A percentile compares a stretch with the other conserved stretches of the same genome.
These are phyloP conservation scores for Daldinia vernicosa DNA, from an alignment of 495 filamentous ascomycete genomes.

Conservation along the genomic window DNA sequence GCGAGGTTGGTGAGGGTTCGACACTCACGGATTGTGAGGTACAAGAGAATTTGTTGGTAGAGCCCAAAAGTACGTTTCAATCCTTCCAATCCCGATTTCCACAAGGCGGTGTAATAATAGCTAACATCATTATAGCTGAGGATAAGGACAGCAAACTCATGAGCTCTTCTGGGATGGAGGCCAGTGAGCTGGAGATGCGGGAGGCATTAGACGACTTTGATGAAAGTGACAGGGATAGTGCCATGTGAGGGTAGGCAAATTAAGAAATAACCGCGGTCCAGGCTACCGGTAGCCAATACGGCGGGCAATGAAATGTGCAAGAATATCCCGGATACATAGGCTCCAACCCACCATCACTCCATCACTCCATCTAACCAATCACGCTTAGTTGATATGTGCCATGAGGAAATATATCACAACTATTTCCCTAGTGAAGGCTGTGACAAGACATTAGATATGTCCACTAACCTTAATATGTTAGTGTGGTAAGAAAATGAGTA, in stretches of 20 bases:
- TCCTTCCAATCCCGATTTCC: not conserved
- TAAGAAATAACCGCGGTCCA: conserved; percentile 28
- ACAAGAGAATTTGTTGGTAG: conserved; percentile 84
- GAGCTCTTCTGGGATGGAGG: conserved; percentile 80
- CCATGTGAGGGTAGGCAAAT: conserved; percentile 27
- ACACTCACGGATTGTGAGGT: conserved; percentile 87
- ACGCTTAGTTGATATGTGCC: not conserved
- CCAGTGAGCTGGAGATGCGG: conserved; percentile 62
- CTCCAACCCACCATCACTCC: conserved; percentile 14
- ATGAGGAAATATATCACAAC: conserved; percentile 2
- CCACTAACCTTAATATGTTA: conserved; percentile 3
- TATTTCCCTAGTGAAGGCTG: not conserved
- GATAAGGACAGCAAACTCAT: conserved; percentile 88
- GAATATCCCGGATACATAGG: conserved; percentile 9
- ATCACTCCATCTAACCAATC: not conserved
- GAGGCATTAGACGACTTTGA: conserved; percentile 49
- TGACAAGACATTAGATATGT: conserved; percentile 1
- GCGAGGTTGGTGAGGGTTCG: conserved; percentile 77
- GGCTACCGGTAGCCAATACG: conserved; percentile 26
- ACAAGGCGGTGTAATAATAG: conserved; percentile 33
- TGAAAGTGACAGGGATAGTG: conserved; percentile 36
- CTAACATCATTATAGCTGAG: conserved; percentile 60
- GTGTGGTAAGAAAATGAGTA: not conserved
- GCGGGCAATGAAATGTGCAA: conserved; percentile 7
- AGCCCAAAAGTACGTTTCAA: conserved; percentile 71